Base-by-base conservation (phyloP, 176 grass and related monocot genomes). In the Miscanthus lutarioriparius region DNA sequence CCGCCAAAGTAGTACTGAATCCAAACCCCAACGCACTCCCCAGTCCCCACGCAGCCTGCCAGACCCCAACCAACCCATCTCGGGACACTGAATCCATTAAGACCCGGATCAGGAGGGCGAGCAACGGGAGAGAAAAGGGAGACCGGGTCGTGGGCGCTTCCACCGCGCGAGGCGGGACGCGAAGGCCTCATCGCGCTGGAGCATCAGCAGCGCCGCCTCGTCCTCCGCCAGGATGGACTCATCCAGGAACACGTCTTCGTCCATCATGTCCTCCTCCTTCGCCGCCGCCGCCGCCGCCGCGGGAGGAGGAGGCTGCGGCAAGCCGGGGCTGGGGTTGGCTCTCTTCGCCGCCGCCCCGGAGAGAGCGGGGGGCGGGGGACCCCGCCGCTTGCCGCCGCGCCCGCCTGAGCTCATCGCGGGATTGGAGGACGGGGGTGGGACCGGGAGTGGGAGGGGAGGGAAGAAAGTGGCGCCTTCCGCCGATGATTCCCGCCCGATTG, bases 161-260 rank as follows among this genome's bases (percentile, higher is more conserved):
- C n/a, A n/a, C n/a, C n/a, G n/a, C n/a, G n/a, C n/a, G n/a, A n/a
- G 91, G 72, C 93, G 87, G 28, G 91, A 98, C 12, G 91, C 74
- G 12, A 94, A 78, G 37, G 91, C 87, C 89, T 98, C 89, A 19
- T 89, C 81, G 20, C 87, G 87, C 47, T 92, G 70, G 69, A 94
- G 83, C 68, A 91, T 75, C 9, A 93, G 80, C 67, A 98, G 81
- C 22, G 87, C 91, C 51, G 87, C 96, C 84, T 98, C 93, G 76
- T 93, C 96, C 83, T 93, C 93, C 68, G 67, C 88, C 37, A 97
- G 65, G 44, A 98, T 68, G 28, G 86, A 64, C 41, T 98, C 89
- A 28, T 98, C 96, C 16, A 98, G 87, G 74, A 92, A 98, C 19
- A 98, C 83, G 65, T 98, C 96, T 68, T 95, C 96, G 56, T 98